These are phyloP conservation scores for Venturia nashicola DNA, from an alignment of 2,329 filamentous ascomycete genomes.

Conservation along the genomic window DNA sequence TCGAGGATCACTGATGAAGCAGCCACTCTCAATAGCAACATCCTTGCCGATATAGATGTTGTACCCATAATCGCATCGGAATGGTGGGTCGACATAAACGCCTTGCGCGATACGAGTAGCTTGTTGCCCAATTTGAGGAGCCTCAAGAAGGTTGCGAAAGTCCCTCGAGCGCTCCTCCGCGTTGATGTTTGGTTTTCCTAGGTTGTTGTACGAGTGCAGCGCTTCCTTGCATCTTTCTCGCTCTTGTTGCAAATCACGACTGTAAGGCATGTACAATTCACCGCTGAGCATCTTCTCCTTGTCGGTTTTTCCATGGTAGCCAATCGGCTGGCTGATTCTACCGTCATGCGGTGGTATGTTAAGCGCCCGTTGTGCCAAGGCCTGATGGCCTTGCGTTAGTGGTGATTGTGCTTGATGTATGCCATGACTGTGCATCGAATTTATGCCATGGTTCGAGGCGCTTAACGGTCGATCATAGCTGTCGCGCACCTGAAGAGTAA, in stretches of 20 bases:
- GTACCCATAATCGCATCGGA: constrained; percentile 90
- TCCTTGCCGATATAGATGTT: constrained; percentile 83
- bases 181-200: constrained; percentile 45
- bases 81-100: constrained; percentile 73
- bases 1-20: constrained; percentile 77
- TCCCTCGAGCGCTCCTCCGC: constrained; percentile 54
- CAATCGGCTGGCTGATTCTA: background rate
- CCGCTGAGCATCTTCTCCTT: constrained; percentile 85
- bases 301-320: constrained; percentile 41
- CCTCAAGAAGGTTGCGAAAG: constrained; percentile 35
- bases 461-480: constrained; percentile 7
- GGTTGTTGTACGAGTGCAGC: constrained; percentile 78
- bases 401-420: constrained; percentile 1
- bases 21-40: constrained; percentile 71
- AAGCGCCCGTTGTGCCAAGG: constrained; percentile 43
- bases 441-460: background rate
- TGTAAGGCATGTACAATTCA: constrained; percentile 66
- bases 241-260: constrained; percentile 66
- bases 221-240: constrained; percentile 74
- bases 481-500: constrained; percentile 5
- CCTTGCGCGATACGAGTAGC: constrained; percentile 49
- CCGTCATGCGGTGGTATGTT: constrained; percentile 18
- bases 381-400: constrained; percentile 27
- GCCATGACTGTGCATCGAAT: background rate
- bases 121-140: background rate